Conservation (phyloP, 805 yeast genomes). For the Suhomyces xylopsoci region DNA sequence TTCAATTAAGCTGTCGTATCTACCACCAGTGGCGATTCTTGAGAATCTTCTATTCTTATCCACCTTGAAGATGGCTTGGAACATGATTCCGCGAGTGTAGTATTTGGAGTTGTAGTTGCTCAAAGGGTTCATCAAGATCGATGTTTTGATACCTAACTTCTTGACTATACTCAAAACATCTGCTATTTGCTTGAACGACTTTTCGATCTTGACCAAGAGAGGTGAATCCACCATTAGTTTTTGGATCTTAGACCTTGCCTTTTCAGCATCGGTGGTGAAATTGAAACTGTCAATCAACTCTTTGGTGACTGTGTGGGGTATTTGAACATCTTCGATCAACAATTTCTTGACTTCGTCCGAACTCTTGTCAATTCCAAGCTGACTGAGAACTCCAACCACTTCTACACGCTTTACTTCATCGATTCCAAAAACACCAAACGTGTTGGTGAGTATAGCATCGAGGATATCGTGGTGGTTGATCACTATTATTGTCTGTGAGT, state of each 20-base stretch:
- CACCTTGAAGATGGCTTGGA: constrained; percentile 74
- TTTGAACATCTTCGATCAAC: constrained; percentile 54
- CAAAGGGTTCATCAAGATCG: constrained; percentile 71
- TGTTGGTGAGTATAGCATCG: constrained; percentile 58
- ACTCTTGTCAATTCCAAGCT: constrained; percentile 66
- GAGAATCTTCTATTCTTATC: constrained; percentile 45
- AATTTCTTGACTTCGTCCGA: constrained; percentile 52
- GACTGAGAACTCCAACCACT: constrained; percentile 71
- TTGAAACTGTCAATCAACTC: constrained; percentile 75
- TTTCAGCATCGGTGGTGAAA: constrained; percentile 66
- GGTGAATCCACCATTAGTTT: constrained; percentile 77
- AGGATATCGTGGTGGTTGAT: constrained; percentile 81
- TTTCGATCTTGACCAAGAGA: constrained; percentile 55
- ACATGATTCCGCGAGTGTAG: constrained; percentile 81
- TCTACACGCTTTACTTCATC: constrained; percentile 59
- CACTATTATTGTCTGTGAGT: constrained; percentile 54
- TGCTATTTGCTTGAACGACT: constrained; percentile 57
- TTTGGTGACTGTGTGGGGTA: constrained; percentile 77
- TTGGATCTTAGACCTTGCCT: constrained; percentile 58
- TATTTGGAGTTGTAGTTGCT: constrained; percentile 79
- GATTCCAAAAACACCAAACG: constrained; percentile 76
- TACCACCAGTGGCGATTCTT: constrained; percentile 84
- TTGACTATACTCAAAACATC: constrained; percentile 54
- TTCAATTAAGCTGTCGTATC: constrained; percentile 75
- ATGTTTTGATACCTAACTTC: constrained; percentile 56